Percentiles rank a stretch among this genome's conserved stretches.
Conservation (phyloP, 73 alveolate genomes). For the Urostyla sp. region DNA sequence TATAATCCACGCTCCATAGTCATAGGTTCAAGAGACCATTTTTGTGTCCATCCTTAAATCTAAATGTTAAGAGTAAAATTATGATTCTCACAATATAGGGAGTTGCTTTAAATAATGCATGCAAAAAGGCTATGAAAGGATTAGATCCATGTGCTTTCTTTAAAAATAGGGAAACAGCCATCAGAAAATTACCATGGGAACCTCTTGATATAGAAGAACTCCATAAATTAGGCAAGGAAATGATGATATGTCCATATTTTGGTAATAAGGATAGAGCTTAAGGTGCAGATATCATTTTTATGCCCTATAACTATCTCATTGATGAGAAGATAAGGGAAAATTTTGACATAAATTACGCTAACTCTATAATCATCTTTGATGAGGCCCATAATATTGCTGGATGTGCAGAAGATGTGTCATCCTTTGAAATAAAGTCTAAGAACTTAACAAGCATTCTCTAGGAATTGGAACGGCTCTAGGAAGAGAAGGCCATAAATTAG, state of each 20-base stretch:
- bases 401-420: slow-evolving; percentile 73
- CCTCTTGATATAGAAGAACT: slow-evolving; percentile 93
- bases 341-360: slow-evolving; percentile 57
- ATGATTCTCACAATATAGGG: slow-evolving; percentile 1
- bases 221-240: slow-evolving; percentile 66
- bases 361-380: slow-evolving; percentile 77
- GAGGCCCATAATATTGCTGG: slow-evolving; percentile 87
- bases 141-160: slow-evolving; percentile 37
- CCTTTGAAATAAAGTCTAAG: slow-evolving; percentile 44
- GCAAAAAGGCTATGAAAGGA: slow-evolving; percentile 32
- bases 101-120: slow-evolving; percentile 24
- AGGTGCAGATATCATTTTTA: slow-evolving; percentile 86
- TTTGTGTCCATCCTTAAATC: slow-evolving; percentile 74
- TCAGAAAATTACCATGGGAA: slow-evolving; percentile 51
- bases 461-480: slow-evolving; percentile 30
- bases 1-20: slow-evolving; percentile 74
- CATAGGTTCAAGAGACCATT: slow-evolving; percentile 84
- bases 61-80: slow-evolving; percentile 25
- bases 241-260: slow-evolving; percentile 89
- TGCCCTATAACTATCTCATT: slow-evolving; percentile 88
- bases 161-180: slow-evolving; percentile 29
- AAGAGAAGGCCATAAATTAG: slow-evolving; percentile 13
- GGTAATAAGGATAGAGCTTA: slow-evolving; percentile 74
- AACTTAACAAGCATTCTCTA: background rate
- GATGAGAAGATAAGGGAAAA: slow-evolving; percentile 72